Conservation (phyloP, 805 yeast species). For the Metschnikowia gelsemii region DNA sequence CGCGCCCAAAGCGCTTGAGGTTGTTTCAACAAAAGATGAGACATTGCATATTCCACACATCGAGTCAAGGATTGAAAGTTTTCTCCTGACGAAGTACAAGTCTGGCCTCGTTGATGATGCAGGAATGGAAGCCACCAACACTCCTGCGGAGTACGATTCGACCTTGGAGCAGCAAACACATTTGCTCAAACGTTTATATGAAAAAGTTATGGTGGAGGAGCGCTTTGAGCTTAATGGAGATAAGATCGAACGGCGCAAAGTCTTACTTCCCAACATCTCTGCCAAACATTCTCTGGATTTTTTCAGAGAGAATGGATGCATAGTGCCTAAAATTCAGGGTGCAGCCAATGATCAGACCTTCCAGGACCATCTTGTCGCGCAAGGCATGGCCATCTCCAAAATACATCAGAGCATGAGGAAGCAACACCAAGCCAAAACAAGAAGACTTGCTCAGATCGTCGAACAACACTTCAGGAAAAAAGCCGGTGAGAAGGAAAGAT, state of each 20-base stretch:
- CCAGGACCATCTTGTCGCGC: constrained; percentile 73
- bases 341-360: constrained; percentile 47
- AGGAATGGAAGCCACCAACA: constrained; percentile 29
- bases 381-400: constrained; percentile 69
- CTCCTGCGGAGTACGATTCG: constrained; percentile 58
- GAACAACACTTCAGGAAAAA: constrained; percentile 84
- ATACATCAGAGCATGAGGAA: constrained; percentile 64
- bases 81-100: constrained; percentile 30
- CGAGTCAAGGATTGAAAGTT: constrained; percentile 27
- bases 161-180: constrained; percentile 53
- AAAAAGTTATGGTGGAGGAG: constrained; percentile 36
- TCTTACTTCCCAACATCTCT: constrained; percentile 44
- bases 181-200: constrained; percentile 47
- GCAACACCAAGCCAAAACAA: constrained; percentile 54
- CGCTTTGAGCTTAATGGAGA: constrained; percentile 44
- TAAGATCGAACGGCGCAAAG: constrained; percentile 49
- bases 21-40: constrained; percentile 21
- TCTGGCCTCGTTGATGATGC: constrained; percentile 41
- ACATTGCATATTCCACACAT: constrained; percentile 35
- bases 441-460: constrained; percentile 66
- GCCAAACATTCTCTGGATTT: constrained; percentile 45
- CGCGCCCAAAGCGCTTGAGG: constrained; percentile 4
- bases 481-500: constrained; percentile 85
- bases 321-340: constrained; percentile 46
- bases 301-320: constrained; percentile 44